A percentile compares a stretch with the other conserved stretches of the same genome.
phyloP scores from a whole-genome alignment of 2,329 filamentous ascomycete genomes.

The Cordyceps militaris region DNA sequence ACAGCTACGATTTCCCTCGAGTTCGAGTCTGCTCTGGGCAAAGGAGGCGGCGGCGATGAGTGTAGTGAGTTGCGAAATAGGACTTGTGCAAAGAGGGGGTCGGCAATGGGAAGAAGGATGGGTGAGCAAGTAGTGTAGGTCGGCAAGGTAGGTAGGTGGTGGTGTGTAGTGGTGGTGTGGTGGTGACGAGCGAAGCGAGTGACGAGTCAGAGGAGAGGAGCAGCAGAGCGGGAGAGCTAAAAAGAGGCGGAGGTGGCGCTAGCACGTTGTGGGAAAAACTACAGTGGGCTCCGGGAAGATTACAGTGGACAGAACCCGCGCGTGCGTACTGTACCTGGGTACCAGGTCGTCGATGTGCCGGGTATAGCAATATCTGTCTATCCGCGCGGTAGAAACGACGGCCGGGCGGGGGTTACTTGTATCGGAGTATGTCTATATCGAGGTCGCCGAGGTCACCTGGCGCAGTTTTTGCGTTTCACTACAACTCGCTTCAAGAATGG shows the following conservation, averaged over 20 bases:
- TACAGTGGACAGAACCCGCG: too few relatives aligned
- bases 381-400: neutral
- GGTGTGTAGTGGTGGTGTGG: neutral
- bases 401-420: neutral
- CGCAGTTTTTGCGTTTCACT: neutral
- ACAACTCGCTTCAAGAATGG: too few relatives aligned
- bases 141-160: neutral
- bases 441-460: neutral
- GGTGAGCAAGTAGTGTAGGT: neutral
- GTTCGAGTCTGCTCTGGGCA: neutral
- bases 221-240: neutral
- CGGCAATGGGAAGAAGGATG: neutral
- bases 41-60: neutral
- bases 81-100: neutral
- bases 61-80: neutral
- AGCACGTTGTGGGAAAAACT: neutral
- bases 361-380: neutral
- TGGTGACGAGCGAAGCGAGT: neutral
- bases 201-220: neutral
- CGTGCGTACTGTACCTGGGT: too few relatives aligned
- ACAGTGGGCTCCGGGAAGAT: neutral
- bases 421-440: neutral
- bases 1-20: neutral
- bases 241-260: neutral
- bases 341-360: too few relatives aligned